These are phyloP conservation scores for Aspergillus pseudoterreus DNA, from an alignment of 2,329 filamentous ascomycete species.

Conservation along the genomic window DNA sequence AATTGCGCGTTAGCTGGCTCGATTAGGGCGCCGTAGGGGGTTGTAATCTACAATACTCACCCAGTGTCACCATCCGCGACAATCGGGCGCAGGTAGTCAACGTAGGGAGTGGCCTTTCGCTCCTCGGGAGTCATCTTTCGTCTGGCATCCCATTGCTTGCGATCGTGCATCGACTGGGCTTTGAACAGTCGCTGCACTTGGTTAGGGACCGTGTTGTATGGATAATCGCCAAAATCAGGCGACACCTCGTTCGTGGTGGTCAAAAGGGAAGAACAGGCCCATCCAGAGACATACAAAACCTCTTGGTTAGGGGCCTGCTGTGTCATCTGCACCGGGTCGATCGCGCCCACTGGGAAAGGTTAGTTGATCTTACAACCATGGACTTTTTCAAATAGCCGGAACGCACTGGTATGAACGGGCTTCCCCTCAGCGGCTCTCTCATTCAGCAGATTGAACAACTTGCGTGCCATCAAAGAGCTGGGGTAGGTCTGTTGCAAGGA, in stretches of 20 bases:
- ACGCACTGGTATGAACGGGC: constrained; percentile 84
- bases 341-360: constrained; percentile 73
- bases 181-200: constrained; percentile 96
- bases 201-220: constrained; percentile 98
- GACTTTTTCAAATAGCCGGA: neutral
- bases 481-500: constrained; percentile 83
- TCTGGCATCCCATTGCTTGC: constrained; percentile 86
- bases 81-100: constrained; percentile 91
- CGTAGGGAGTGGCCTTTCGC: constrained; percentile 72
- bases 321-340: constrained; percentile 99
- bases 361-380: constrained; percentile 8
- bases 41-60: constrained; percentile 28
- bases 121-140: constrained; percentile 72
- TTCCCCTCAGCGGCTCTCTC: constrained; percentile 73
- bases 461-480: constrained; percentile 90
- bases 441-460: constrained; percentile 85
- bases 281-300: constrained; percentile 92
- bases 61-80: constrained; percentile 94
- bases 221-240: constrained; percentile 96
- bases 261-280: constrained; percentile 92
- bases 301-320: constrained; percentile 96
- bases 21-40: neutral
- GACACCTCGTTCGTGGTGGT: constrained; percentile 97
- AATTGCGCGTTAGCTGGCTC: neutral
- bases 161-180: constrained; percentile 93